These are phyloP conservation scores for Francoa sonchifolia DNA, from an alignment of 441 rosid genomes.

Conservation along the genomic window DNA sequence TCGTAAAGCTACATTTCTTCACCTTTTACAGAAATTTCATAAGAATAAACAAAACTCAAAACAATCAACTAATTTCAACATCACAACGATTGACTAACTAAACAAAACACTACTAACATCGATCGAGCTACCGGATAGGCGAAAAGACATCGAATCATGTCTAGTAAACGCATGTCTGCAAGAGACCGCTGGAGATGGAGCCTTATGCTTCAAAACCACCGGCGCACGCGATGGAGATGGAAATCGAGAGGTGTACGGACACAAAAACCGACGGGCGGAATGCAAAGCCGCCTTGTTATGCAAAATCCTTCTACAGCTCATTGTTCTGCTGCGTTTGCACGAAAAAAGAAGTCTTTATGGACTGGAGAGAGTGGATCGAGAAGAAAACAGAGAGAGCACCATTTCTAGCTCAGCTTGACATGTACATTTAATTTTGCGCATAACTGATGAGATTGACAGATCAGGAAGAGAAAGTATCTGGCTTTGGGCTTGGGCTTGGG, in stretches of 20 bases:
- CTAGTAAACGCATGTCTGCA: not conserved
- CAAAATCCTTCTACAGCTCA: slow-evolving; percentile 24
- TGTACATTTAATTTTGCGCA: no score
- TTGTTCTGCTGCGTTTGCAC: no score
- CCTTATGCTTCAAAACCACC: not conserved
- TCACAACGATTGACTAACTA: not conserved
- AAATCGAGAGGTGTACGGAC: slow-evolving; percentile 5
- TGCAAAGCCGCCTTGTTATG: slow-evolving; percentile 14
- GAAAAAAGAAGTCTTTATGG: no score
- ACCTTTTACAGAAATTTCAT: slow-evolving; percentile 13
- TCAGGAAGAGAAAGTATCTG: no score
- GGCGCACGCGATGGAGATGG: not conserved
- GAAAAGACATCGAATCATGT: slow-evolving; percentile 5
- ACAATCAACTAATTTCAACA: not conserved
- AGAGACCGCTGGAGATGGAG: not conserved
- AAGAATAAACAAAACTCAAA: not conserved
- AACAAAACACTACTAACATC: slow-evolving; percentile 23
- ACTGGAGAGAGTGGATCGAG: no score
- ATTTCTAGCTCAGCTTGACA: no score
- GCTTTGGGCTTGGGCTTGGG: no score
- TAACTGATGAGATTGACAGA: no score
- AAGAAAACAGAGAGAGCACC: no score
- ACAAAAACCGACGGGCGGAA: slow-evolving; percentile 11
- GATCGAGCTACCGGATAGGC: slow-evolving; percentile 2
- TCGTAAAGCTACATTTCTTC: slow-evolving; percentile 31